Evolutionary conservation across 2,329 filamentous ascomycete genomes (phyloP).

Genomic region (Ophiocordyceps camponoti-saundersi): DNA sequence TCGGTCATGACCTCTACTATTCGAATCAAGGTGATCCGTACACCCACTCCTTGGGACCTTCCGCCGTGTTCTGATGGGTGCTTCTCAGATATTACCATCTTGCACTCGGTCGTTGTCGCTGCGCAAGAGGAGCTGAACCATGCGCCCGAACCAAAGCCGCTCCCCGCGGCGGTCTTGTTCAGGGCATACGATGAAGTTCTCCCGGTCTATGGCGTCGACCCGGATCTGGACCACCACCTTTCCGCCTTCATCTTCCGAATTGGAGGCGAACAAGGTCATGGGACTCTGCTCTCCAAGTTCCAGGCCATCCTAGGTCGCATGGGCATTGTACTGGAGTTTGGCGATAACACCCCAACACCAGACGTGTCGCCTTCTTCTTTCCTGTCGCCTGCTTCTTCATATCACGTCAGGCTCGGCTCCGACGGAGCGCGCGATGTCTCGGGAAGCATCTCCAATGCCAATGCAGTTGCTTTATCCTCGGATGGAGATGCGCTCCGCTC

Average conservation of each 20-base stretch:
- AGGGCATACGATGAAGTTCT: conserved; percentile 64
- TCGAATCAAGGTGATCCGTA: conserved; percentile 37
- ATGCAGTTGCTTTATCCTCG: not conserved
- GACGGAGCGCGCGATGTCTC: not conserved
- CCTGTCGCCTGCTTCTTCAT: conserved; percentile 4
- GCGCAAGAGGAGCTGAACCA: conserved; percentile 48
- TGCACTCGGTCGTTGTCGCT: conserved; percentile 59
- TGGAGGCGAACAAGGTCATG: conserved; percentile 42
- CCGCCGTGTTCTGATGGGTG: not conserved
- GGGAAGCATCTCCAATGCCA: not conserved
- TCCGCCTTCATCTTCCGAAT: conserved; percentile 67
- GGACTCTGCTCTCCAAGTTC: conserved; percentile 51
- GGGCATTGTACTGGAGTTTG: conserved; percentile 55
- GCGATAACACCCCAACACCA: conserved; percentile 15
- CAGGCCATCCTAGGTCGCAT: conserved; percentile 48
- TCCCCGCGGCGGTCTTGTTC: conserved; percentile 65
- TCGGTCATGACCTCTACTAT: conserved; percentile 27
- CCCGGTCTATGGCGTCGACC: conserved; percentile 49
- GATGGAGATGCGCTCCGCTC: not conserved
- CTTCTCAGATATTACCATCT: conserved; percentile 54
- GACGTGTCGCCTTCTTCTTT: conserved; percentile 9
- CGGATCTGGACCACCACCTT: conserved; percentile 59
- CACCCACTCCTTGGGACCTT: not conserved
- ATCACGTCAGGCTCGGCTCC: not conserved
- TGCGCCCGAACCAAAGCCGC: conserved; percentile 40